Conservation (phyloP, 176 grass and related monocot species). For the Oryza longistaminata region DNA sequence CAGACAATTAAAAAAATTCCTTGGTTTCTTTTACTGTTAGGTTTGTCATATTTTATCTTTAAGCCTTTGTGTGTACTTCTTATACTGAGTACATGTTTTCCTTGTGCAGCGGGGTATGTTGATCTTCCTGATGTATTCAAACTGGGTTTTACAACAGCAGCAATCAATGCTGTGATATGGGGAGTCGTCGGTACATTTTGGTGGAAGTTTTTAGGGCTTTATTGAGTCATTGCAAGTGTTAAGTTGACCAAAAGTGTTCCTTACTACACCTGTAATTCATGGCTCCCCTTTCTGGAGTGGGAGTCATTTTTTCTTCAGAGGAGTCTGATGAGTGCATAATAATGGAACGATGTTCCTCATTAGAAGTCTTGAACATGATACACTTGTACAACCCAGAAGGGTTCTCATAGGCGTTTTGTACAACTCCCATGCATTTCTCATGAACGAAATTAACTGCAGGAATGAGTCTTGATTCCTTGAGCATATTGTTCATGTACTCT, state of each 20-base stretch:
- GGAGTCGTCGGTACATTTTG: conserved; percentile 76
- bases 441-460: not conserved
- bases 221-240: conserved; percentile 42
- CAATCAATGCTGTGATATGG: conserved; percentile 73
- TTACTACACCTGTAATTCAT: conserved; percentile 18
- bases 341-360: conserved; percentile 16
- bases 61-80: not conserved
- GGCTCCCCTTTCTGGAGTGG: not conserved
- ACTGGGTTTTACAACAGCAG: conserved; percentile 70
- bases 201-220: conserved; percentile 99
- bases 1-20: not conserved
- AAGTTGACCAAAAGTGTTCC: conserved; percentile 27
- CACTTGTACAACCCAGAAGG: conserved; percentile 5
- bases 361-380: conserved; percentile 25
- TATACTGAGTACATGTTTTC: conserved; percentile 26
- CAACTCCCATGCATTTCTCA: not conserved
- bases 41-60: not conserved
- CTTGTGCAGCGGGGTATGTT: conserved; percentile 84
- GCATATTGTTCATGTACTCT: not conserved
- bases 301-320: not conserved
- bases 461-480: not conserved
- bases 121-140: conserved; percentile 92
- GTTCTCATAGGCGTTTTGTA: conserved; percentile 8
- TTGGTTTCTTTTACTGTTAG: conserved; percentile 8
- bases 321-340: conserved; percentile 34